Conservation (phyloP, 352 stramenopile genomes). For the Globisporangium recalcitrans region DNA sequence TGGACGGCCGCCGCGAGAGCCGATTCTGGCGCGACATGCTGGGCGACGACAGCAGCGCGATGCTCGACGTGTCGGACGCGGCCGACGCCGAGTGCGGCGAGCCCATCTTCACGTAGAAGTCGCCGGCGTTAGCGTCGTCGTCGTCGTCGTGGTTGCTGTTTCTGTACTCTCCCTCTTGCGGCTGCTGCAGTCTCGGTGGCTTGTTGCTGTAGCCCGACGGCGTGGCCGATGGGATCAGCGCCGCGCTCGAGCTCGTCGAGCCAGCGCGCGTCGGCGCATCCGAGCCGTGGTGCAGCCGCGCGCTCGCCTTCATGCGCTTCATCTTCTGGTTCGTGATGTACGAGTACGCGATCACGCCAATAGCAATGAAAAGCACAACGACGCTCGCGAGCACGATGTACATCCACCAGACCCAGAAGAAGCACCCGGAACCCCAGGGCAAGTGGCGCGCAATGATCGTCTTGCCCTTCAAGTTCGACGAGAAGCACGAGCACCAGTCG, state of each 20-base stretch:
- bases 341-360: constrained; percentile 59
- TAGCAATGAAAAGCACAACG: constrained; percentile 49
- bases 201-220: constrained; percentile 21
- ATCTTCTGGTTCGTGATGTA: constrained; percentile 38
- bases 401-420: constrained; percentile 87
- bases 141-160: neutral
- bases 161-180: neutral
- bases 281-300: constrained; percentile 17
- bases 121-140: neutral
- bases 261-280: constrained; percentile 24
- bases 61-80: constrained; percentile 52
- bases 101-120: constrained; percentile 36
- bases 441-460: constrained; percentile 50
- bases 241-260: constrained; percentile 19
- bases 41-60: constrained; percentile 50
- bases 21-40: constrained; percentile 20
- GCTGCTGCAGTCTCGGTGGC: constrained; percentile 22
- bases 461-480: constrained; percentile 47
- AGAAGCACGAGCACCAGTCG: constrained; percentile 73
- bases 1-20: constrained; percentile 9
- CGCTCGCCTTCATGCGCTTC: constrained; percentile 32
- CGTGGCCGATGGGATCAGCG: constrained; percentile 22
- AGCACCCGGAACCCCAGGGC: constrained; percentile 60
- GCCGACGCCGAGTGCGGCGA: constrained; percentile 50
- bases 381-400: constrained; percentile 66